Conservation (phyloP, 176 grass and related monocot genomes). For the Raddia guianensis region DNA sequence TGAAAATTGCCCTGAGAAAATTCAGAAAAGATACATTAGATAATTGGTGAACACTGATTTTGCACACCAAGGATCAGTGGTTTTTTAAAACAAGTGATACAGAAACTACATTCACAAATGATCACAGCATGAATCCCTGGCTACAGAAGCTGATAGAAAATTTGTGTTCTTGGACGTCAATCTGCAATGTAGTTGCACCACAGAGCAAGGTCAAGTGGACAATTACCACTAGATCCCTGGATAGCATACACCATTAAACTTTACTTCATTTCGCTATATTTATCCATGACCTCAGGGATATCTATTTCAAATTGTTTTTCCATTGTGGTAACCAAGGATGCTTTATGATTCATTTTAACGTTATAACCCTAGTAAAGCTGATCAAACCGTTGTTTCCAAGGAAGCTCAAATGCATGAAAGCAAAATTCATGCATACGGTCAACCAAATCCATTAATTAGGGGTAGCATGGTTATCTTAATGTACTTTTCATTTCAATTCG, state of each 20-base stretch:
- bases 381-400: too few species aligned
- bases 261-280: too few species aligned
- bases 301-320: too few species aligned
- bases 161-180: neutral
- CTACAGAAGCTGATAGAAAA: neutral
- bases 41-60: slow-evolving; percentile 7
- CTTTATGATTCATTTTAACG: too few species aligned
- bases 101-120: neutral
- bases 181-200: slow-evolving; percentile 4
- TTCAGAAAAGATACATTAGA: slow-evolving; percentile 27
- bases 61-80: slow-evolving; percentile 5
- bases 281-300: too few species aligned
- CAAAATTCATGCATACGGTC: too few species aligned
- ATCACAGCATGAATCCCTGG: neutral
- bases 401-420: too few species aligned
- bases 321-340: too few species aligned
- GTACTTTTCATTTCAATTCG: too few species aligned
- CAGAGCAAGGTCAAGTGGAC: neutral
- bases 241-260: neutral
- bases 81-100: slow-evolving; percentile 7
- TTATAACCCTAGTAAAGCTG: too few species aligned
- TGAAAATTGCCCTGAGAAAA: slow-evolving; percentile 75
- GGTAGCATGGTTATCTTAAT: too few species aligned
- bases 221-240: neutral
- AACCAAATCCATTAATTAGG: too few species aligned